Base-by-base conservation (phyloP, 1,284 basidiomycete genomes). In the Rhodotorula sp. region DNA sequence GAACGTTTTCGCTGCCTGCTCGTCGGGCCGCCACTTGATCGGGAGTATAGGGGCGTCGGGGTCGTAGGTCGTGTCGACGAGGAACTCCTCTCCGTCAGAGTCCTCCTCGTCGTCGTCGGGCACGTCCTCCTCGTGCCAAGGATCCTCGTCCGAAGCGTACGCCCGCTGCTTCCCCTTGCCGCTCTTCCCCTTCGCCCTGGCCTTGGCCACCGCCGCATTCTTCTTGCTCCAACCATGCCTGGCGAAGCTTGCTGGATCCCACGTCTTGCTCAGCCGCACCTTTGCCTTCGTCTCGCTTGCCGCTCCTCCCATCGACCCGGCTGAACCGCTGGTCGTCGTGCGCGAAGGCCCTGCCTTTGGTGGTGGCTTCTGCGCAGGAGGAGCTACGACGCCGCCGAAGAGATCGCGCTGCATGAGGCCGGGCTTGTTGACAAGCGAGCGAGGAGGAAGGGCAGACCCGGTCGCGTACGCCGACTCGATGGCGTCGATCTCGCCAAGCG, bases 1-100 rank as follows among this genome's bases (percentile, higher is more conserved):
- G 89, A 94, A 99, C 56, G 89, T 89, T 76, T 87, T 87, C 7
- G 87, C 87, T 54, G 90, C 89, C n/a, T 91, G 84, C 31, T 86
- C 82, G 76, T 96, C 91, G 13, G 89, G 85, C 59, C 83, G 80
- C 24, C 89, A 81, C 78, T 91, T 92, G 87, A 91, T 91, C 7
- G 88, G 85, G 3, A 87, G 88, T 28, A 87, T 85, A 87, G 91
- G 77, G 15, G 63, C 65, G 13, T 31, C 53, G 22, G 75, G 74
- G 56, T 77, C 76, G 64, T 75, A 76, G 22, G 69, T 65, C 59
- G 76, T 71, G 60, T 76, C 71, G 40, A 75, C 47, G n/a, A 75
- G 64, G 48, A 65, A 67, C 13, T 69, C 62, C 1, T 66, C 60
- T 28, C 64, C 70, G 20, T 56, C 72, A 0, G 64, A 67, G 51